These are phyloP conservation scores for Notholithocarpus densiflorus DNA, from an alignment of 306 rosid species.

Conservation along the genomic window DNA sequence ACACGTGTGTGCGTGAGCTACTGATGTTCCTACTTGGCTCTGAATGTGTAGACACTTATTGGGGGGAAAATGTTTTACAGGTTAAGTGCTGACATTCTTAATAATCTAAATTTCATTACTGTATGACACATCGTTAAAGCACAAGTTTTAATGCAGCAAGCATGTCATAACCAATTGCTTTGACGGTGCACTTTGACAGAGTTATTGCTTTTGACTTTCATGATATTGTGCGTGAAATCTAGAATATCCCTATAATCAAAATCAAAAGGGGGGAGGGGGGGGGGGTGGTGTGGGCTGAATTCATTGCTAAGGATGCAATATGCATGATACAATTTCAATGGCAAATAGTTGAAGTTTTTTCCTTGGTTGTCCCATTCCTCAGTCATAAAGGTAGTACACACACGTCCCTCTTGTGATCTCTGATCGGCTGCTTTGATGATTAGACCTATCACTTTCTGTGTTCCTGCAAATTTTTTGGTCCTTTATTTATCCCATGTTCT, in stretches of 20 bases:
- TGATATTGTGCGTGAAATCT: neutral
- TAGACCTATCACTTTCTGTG: neutral
- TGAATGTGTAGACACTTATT: neutral
- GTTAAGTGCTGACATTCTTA: neutral
- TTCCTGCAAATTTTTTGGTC: neutral
- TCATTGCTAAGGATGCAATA: neutral
- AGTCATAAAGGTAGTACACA: neutral
- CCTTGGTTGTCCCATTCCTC: neutral
- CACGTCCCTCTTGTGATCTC: neutral
- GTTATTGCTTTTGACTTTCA: neutral
- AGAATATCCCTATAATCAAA: neutral
- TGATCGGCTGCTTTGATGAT: conserved; percentile 1
- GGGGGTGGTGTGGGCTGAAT: neutral
- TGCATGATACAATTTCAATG: neutral
- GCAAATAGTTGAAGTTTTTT: neutral
- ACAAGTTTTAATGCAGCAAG: neutral
- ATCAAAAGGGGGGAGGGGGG: neutral
- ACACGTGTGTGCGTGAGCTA: too few relatives aligned
- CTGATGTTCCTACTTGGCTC: neutral
- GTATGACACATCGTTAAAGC: neutral
- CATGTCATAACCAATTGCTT: neutral
- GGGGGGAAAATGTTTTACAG: too few relatives aligned
- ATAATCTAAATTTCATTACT: neutral
- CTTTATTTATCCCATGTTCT: neutral
- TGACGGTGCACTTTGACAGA: neutral